These are phyloP conservation scores for Phytophthora palmivora DNA, from an alignment of 352 stramenopile species.

Conservation along the genomic window DNA sequence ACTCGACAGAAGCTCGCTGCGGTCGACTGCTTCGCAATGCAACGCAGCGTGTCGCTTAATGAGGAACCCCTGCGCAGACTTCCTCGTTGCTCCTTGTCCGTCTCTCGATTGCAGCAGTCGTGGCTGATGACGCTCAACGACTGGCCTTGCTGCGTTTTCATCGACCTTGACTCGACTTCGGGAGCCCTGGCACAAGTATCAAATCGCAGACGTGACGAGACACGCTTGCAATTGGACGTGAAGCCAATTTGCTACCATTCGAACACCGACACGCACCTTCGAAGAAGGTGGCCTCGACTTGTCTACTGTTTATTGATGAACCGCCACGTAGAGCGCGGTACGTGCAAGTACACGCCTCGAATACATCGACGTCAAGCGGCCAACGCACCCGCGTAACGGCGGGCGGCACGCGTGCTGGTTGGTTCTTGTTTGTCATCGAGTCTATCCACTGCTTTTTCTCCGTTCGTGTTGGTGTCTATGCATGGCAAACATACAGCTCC, in stretches of 20 bases:
- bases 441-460: constrained; percentile 28
- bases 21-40: constrained; percentile 1
- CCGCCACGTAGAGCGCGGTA: constrained; percentile 1
- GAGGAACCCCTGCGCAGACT: background rate
- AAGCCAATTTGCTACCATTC: constrained; percentile 15
- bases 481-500: constrained; percentile 5
- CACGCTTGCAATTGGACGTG: constrained; percentile 15
- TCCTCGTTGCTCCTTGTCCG: constrained; percentile 15
- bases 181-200: constrained; percentile 16
- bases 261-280: constrained; percentile 17
- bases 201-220: constrained; percentile 21
- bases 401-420: constrained; percentile 1
- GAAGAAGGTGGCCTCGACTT: background rate
- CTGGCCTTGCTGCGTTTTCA: constrained; percentile 15
- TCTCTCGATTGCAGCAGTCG: constrained; percentile 4
- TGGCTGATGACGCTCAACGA: background rate
- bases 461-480: constrained; percentile 12
- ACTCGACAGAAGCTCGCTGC: constrained; percentile 37
- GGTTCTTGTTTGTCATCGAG: constrained; percentile 26
- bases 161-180: constrained; percentile 2
- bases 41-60: constrained; percentile 16
- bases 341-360: background rate
- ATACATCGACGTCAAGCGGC: background rate
- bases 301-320: constrained; percentile 10
- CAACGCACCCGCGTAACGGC: constrained; percentile 4